Percentiles rank a stretch among this genome's conserved stretches.
These are phyloP conservation scores for Phytophthora ramorum DNA, from an alignment of 352 stramenopile species.

Conservation along the genomic window DNA sequence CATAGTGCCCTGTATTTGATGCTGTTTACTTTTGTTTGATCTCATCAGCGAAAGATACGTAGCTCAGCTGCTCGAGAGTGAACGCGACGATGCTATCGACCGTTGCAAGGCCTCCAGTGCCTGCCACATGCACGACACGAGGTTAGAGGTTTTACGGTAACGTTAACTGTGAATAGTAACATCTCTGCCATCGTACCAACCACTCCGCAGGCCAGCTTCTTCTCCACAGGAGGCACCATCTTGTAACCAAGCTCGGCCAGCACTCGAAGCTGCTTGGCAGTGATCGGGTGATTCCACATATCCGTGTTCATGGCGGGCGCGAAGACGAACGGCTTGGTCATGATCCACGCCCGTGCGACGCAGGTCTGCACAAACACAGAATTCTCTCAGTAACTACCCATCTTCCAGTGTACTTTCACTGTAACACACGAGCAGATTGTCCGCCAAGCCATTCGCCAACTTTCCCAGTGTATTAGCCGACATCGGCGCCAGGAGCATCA, in stretches of 20 bases:
- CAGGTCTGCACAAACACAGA: slow-evolving; percentile 69
- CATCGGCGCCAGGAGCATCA: slow-evolving; percentile 89
- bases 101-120: slow-evolving; percentile 70
- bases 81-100: slow-evolving; percentile 64
- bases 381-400: too few relatives aligned
- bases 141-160: slow-evolving; percentile 9
- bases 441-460: slow-evolving; percentile 93
- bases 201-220: slow-evolving; percentile 95
- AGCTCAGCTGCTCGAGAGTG: slow-evolving; percentile 35
- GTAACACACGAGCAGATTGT: slow-evolving; percentile 92
- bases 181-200: slow-evolving; percentile 61
- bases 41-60: slow-evolving; percentile 22
- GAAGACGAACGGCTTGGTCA: slow-evolving; percentile 92
- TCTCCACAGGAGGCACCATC: slow-evolving; percentile 90
- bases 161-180: slow-evolving; percentile 30
- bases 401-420: not conserved
- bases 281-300: slow-evolving; percentile 97
- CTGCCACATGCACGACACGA: slow-evolving; percentile 30
- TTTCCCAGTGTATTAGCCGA: slow-evolving; percentile 94
- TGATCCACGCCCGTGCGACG: slow-evolving; percentile 93
- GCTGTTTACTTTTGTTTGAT: slow-evolving; percentile 22
- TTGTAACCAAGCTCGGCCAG: slow-evolving; percentile 71
- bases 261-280: slow-evolving; percentile 71
- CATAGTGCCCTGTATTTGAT: slow-evolving; percentile 14
- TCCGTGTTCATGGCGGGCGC: slow-evolving; percentile 98